Conservation (phyloP, 2,329 filamentous ascomycete species). For the Aureobasidium pullulans region DNA sequence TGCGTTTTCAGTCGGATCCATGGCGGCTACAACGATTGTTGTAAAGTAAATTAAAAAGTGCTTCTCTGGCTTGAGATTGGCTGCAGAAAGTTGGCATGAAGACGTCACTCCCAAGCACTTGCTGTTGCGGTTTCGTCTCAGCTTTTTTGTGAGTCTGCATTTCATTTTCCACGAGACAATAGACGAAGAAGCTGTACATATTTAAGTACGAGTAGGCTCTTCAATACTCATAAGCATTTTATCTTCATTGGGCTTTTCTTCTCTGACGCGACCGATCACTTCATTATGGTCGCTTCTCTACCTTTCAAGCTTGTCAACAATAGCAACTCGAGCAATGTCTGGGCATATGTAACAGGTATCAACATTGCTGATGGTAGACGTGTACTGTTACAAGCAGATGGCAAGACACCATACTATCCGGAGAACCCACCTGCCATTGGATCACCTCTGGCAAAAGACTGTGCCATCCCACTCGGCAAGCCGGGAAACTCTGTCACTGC, state of each 20-base stretch:
- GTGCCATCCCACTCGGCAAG: constrained; percentile 28
- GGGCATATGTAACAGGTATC: constrained; percentile 31
- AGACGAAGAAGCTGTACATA: not conserved
- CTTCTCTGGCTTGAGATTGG: not conserved
- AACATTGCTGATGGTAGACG: constrained; percentile 28
- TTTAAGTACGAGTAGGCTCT: not conserved
- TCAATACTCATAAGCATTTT: not conserved
- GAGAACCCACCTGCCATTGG: constrained; percentile 25
- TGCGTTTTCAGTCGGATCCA: not conserved
- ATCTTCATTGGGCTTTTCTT: not conserved
- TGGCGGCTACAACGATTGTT: not conserved
- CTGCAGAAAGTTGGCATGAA: constrained; percentile 9
- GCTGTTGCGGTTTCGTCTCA: constrained; percentile 1
- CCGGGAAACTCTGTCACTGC: constrained; percentile 27
- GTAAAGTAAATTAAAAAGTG: constrained; percentile 7
- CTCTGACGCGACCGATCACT: not conserved
- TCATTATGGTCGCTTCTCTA: constrained; percentile 27
- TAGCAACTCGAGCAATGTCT: constrained; percentile 25
- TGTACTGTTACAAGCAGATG: constrained; percentile 28
- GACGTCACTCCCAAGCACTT: constrained; percentile 3
- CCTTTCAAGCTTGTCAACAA: constrained; percentile 30
- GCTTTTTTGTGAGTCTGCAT: not conserved
- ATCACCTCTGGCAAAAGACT: constrained; percentile 27
- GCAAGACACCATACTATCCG: constrained; percentile 29
- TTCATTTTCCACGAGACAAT: not conserved